These are phyloP conservation scores for Zygnema circumcarinatum DNA, from an alignment of 139 green algal genomes.

Conservation along the genomic window DNA sequence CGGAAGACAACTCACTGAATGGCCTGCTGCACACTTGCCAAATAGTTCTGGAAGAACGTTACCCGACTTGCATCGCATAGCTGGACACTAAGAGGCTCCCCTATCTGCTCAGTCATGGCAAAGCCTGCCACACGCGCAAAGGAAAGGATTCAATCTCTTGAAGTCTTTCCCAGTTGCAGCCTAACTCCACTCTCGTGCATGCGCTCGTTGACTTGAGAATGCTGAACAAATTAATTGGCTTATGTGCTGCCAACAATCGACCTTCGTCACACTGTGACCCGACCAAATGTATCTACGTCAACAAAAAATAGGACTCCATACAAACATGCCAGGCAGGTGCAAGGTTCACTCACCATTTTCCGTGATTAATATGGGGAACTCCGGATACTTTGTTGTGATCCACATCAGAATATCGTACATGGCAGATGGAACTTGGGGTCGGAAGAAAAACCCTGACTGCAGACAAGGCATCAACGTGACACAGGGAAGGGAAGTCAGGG, in stretches of 20 bases:
- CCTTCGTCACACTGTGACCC: too few species aligned
- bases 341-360: constrained; percentile 42
- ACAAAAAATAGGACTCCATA: too few species aligned
- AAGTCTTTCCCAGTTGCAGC: too few species aligned
- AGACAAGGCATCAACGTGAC: neutral
- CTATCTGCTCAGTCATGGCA: neutral
- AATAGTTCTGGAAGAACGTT: constrained; percentile 23
- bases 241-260: too few species aligned
- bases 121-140: neutral
- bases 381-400: neutral
- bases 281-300: too few species aligned
- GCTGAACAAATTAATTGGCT: too few species aligned
- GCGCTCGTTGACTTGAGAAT: too few species aligned
- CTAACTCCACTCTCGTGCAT: too few species aligned
- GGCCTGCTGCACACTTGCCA: constrained; percentile 6
- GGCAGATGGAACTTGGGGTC: neutral
- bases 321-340: too few species aligned
- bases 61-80: constrained; percentile 25
- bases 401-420: constrained; percentile 38
- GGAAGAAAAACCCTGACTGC: neutral
- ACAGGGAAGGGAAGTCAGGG: too few species aligned
- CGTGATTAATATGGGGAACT: constrained; percentile 30
- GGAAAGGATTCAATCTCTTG: too few species aligned
- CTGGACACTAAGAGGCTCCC: neutral
- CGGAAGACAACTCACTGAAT: constrained; percentile 18